A percentile compares a stretch with the other conserved stretches of the same genome.
Conservation (phyloP, 257 asterid species). For the Lithospermum erythrorhizon region DNA sequence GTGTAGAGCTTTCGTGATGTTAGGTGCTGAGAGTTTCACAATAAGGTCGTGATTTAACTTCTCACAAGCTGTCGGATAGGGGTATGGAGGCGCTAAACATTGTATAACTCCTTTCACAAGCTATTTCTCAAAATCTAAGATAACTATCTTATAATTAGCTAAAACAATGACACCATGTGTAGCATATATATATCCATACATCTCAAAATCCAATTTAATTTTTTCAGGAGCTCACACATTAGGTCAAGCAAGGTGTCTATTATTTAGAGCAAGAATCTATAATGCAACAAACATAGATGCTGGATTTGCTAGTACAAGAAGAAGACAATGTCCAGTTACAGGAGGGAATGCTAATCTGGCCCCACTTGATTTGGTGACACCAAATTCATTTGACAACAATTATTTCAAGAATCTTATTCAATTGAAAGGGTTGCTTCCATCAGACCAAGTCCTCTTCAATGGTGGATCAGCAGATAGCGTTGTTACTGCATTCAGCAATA, state of each 20-base stretch:
- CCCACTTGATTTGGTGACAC: slow-evolving; percentile 23
- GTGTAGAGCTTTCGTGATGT: too few relatives aligned
- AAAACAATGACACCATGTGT: too few relatives aligned
- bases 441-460: slow-evolving; percentile 21
- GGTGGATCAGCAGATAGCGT: slow-evolving; percentile 14
- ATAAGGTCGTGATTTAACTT: too few relatives aligned
- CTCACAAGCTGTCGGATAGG: too few relatives aligned
- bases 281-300: slow-evolving; percentile 27
- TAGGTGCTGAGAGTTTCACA: too few relatives aligned
- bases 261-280: slow-evolving; percentile 16
- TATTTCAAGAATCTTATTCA: slow-evolving; percentile 17
- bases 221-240: slow-evolving; percentile 22
- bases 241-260: slow-evolving; percentile 22
- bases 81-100: too few relatives aligned
- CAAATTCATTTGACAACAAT: slow-evolving; percentile 14
- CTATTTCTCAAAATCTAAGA: too few relatives aligned
- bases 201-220: neutral
- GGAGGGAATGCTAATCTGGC: slow-evolving; percentile 18
- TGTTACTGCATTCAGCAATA: slow-evolving; percentile 12
- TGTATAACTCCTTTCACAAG: too few relatives aligned
- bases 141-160: too few relatives aligned
- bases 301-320: slow-evolving; percentile 22
- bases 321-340: slow-evolving; percentile 14
- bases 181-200: too few relatives aligned
- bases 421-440: slow-evolving; percentile 16